phyloP scores from a whole-genome alignment of 192 early-diverging fungal genomes.

The Coemansia sp. region DNA sequence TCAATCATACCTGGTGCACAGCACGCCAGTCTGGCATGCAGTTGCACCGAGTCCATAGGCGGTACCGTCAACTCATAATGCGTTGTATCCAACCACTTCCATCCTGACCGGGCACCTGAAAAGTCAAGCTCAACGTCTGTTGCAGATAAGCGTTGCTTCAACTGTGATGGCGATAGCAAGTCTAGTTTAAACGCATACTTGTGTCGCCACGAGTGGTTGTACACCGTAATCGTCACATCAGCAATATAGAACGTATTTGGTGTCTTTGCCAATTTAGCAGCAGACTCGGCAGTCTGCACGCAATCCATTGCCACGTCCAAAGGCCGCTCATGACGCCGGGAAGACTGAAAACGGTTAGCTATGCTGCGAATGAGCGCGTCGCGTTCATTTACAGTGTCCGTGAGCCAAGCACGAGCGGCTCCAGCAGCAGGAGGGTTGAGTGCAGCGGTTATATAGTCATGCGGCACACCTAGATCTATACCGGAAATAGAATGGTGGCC shows the following conservation, averaged over 20 bases:
- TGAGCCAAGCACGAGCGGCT: conserved; percentile 47
- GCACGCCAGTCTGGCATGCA: conserved; percentile 23
- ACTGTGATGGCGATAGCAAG: conserved; percentile 37
- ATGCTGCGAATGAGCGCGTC: conserved; percentile 41
- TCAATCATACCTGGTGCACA: conserved; percentile 30
- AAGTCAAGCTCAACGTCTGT: conserved; percentile 18
- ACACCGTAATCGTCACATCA: conserved; percentile 22
- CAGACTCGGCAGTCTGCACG: background rate
- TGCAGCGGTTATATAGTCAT: conserved; percentile 62
- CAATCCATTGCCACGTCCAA: conserved; percentile 29
- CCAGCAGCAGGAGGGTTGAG: conserved; percentile 48
- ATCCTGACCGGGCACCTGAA: conserved; percentile 36
- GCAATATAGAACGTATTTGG: conserved; percentile 8
- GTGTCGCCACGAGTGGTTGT: conserved; percentile 52
- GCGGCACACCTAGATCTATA: conserved; percentile 80
- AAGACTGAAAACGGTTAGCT: conserved; percentile 9
- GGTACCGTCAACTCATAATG: conserved; percentile 9
- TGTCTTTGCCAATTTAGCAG: background rate
- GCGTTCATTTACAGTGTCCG: conserved; percentile 41
- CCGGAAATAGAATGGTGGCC: conserved; percentile 94
- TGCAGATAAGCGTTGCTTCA: conserved; percentile 6
- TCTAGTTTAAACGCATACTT: conserved; percentile 25
- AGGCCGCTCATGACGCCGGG: conserved; percentile 25
- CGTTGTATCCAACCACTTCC: conserved; percentile 41
- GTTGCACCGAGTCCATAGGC: conserved; percentile 6